Percentiles rank a stretch among this genome's conserved stretches.
Conservation (phyloP, 148 eudicot genomes). For the Oxyria digyna region DNA sequence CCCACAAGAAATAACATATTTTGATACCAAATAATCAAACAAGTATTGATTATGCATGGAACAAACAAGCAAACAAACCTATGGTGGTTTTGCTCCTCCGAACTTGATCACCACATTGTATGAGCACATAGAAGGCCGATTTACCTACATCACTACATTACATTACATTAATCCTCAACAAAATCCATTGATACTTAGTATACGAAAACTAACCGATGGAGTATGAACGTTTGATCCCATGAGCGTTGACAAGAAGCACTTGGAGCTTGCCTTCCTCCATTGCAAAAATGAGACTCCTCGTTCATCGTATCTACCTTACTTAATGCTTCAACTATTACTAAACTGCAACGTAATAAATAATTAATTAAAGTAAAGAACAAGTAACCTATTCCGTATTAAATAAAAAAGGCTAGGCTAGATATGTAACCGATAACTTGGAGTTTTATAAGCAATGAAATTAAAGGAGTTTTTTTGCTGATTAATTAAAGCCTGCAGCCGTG, state of each 20-base stretch:
- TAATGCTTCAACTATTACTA: too few relatives aligned
- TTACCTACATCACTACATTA: neutral
- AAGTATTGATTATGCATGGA: neutral
- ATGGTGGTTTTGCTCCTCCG: neutral
- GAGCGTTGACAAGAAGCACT: conserved; percentile 1
- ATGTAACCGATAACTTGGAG: too few relatives aligned
- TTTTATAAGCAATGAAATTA: too few relatives aligned
- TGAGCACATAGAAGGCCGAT: neutral
- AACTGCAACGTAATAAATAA: too few relatives aligned
- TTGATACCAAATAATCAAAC: neutral
- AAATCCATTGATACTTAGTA: neutral
- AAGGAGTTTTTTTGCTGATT: too few relatives aligned
- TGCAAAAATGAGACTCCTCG: too few relatives aligned
- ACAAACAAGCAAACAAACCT: neutral
- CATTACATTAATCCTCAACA: neutral
- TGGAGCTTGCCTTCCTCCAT: conserved; percentile 3
- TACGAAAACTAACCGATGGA: neutral
- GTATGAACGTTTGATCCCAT: neutral
- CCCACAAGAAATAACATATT: neutral
- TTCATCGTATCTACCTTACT: too few relatives aligned
- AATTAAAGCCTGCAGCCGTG: too few relatives aligned
- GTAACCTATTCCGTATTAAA: too few relatives aligned
- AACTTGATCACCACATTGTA: neutral
- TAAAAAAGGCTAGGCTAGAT: too few relatives aligned
- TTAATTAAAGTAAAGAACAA: too few relatives aligned